These are phyloP conservation scores for Penicillium hordei DNA, from an alignment of 2,329 filamentous ascomycete species.

Conservation along the genomic window DNA sequence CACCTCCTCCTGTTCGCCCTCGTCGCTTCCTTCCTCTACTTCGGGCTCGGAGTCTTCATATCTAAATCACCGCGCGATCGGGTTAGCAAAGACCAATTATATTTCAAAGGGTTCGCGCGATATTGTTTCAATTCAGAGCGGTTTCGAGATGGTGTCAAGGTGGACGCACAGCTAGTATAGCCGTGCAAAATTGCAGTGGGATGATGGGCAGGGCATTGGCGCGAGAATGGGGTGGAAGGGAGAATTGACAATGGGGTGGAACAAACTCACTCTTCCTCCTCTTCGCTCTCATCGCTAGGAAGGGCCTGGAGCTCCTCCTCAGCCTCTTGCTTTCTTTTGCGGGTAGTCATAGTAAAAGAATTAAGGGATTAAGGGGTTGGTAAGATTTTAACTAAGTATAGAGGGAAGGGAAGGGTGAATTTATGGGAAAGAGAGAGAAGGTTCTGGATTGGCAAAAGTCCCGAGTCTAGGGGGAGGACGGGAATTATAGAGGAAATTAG, in stretches of 20 bases:
- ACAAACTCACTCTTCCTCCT: constrained; percentile 52
- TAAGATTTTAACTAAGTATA: constrained; percentile 28
- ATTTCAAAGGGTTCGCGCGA: neutral
- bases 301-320: constrained; percentile 51
- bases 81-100: constrained; percentile 8
- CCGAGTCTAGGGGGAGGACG: constrained; percentile 18
- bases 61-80: constrained; percentile 19
- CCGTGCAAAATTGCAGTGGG: neutral
- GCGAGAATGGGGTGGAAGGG: constrained; percentile 3
- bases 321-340: constrained; percentile 52
- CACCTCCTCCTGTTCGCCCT: constrained; percentile 31
- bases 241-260: neutral
- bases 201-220: neutral
- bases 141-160: neutral
- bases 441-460: constrained; percentile 23
- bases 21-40: constrained; percentile 30
- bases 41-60: constrained; percentile 39
- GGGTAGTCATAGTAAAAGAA: constrained; percentile 48
- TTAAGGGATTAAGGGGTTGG: constrained; percentile 37
- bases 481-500: constrained; percentile 23
- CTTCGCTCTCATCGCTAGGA: constrained; percentile 52
- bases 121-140: neutral
- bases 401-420: constrained; percentile 11
- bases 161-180: neutral
- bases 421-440: constrained; percentile 6